Base-by-base conservation (phyloP, 768 basidiomycete genomes). In the Naematelia encephala region DNA sequence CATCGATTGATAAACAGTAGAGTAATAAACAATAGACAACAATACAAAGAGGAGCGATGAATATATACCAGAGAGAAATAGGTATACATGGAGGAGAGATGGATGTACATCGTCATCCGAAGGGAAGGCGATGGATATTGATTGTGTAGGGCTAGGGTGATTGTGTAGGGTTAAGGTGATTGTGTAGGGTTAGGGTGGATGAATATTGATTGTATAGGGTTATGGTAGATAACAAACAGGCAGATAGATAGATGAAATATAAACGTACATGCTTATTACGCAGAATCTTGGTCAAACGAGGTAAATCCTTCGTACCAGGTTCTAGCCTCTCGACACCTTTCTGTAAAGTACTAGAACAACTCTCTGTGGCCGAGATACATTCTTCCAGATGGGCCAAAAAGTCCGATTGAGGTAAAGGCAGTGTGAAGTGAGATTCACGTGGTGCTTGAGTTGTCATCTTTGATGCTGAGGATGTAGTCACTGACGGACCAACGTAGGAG, bases 221-320 rank as follows among this genome's bases (percentile, higher is more conserved):
- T n/a, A n/a, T n/a, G n/a, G n/a, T n/a, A n/a, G n/a, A n/a, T n/a
- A n/a, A n/a, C n/a, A n/a, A n/a, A n/a, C n/a, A n/a, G n/a, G n/a
- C n/a, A n/a, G n/a, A n/a, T n/a, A 26, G 19, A 47, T 19, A 47
- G 19, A 47, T 5, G 25, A 47, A 5, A 19, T 11, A 47, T n/a
- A 25, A 44, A 69, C 73, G 57, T 46, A 75, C 75, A 64, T 74
- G 73, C 25, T 69, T 63, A 53, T 77, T 74, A 1, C 54, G 42
- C 46, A 77, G 60, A 10, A 77, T 63, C 50, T 69, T 72, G n/a
- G 61, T 67, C 46, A 77, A 50, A 26, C 75, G 56, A 16, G 70
- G 70, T 10, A 75, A 42, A 60, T 77, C 75, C 30, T 57, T 54
- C 27, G 66, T 68, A 3, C 75, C 75, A 4, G 51, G 58, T 27